phyloP scores from a whole-genome alignment of 2,329 filamentous ascomycete species.

The Colletotrichum eleusines region DNA sequence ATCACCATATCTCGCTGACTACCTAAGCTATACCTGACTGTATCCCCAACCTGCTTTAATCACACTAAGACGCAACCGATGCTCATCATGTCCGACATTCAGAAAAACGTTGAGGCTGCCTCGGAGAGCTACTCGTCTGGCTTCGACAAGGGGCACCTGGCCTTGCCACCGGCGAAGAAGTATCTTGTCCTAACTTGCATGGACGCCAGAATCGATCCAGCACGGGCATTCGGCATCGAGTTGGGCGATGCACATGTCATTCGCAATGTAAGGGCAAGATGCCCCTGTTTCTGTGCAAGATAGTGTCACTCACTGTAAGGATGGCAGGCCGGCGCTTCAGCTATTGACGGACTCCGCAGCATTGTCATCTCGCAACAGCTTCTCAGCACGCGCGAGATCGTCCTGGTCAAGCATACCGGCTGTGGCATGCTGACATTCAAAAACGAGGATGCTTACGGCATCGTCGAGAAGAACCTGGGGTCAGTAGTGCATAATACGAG shows the following conservation, averaged over 20 bases:
- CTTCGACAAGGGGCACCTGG: constrained; percentile 76
- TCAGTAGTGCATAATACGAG: constrained; percentile 48
- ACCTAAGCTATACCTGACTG: background rate
- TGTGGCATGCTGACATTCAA: constrained; percentile 80
- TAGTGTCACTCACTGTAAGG: constrained; percentile 12
- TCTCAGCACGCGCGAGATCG: constrained; percentile 79
- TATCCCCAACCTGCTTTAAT: background rate
- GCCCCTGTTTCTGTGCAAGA: background rate
- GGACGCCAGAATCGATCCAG: constrained; percentile 80
- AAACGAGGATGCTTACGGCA: constrained; percentile 65
- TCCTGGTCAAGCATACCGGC: constrained; percentile 80
- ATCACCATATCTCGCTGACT: background rate
- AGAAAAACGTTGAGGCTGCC: constrained; percentile 40
- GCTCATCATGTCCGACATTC: constrained; percentile 34
- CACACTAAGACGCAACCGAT: background rate
- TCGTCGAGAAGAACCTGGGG: constrained; percentile 68
- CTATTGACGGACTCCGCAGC: constrained; percentile 77
- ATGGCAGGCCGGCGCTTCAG: constrained; percentile 69
- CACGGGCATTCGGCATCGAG: constrained; percentile 75
- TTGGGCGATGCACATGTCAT: constrained; percentile 85
- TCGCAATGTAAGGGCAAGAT: constrained; percentile 63
- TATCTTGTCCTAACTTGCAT: constrained; percentile 80
- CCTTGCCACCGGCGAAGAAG: constrained; percentile 77
- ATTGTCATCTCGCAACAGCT: constrained; percentile 85
- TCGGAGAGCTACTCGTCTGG: constrained; percentile 35